These are phyloP conservation scores for Tulasnella sp. DNA, from an alignment of 768 basidiomycete species.

Conservation along the genomic window DNA sequence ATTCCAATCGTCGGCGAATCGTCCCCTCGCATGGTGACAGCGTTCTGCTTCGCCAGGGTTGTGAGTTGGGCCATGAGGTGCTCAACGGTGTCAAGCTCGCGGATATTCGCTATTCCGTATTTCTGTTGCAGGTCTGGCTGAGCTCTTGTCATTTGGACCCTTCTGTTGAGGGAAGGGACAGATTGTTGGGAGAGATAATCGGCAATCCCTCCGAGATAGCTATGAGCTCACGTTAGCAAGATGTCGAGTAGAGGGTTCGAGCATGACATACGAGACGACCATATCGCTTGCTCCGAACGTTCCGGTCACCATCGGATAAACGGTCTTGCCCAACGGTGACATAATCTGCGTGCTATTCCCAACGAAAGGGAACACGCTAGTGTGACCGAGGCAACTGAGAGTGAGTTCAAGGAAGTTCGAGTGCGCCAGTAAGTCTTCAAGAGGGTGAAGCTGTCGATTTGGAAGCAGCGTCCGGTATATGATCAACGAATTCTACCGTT, in stretches of 20 bases:
- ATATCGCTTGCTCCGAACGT: background rate
- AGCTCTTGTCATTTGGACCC: background rate
- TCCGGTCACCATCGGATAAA: slow-evolving; percentile 6
- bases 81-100: background rate
- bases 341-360: background rate
- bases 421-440: slow-evolving; percentile 8
- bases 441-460: background rate
- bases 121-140: background rate
- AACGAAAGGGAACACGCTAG: slow-evolving; percentile 6
- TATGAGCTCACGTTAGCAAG: background rate
- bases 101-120: background rate
- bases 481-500: background rate
- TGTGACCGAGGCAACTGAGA: background rate
- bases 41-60: background rate
- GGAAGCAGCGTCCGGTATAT: background rate
- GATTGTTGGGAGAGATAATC: slow-evolving; percentile 4
- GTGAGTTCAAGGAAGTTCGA: slow-evolving; percentile 10
- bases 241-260: background rate
- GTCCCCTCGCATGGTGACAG: background rate
- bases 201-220: background rate
- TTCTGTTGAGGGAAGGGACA: background rate
- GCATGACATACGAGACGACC: background rate
- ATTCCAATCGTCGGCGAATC: background rate
- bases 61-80: background rate
- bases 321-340: background rate